Evolutionary conservation across 2,329 filamentous ascomycete genomes (phyloP).

Genomic region (Colletotrichum neosansevieriae): DNA sequence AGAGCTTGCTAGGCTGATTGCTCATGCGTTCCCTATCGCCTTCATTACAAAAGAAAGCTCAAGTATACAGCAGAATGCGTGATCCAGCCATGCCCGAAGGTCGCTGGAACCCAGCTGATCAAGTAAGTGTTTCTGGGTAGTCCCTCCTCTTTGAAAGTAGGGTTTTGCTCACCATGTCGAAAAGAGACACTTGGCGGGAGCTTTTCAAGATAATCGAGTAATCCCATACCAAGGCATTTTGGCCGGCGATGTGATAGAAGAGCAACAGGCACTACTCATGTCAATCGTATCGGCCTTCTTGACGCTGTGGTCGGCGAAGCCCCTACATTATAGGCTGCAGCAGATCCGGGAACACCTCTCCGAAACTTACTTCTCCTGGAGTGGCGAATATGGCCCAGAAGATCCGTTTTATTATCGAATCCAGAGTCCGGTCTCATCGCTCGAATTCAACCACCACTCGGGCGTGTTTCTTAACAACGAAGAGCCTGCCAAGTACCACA

Average conservation of each 20-base stretch:
- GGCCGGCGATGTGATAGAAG: neutral
- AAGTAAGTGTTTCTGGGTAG: neutral
- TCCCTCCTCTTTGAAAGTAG: neutral
- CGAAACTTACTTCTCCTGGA: too few relatives aligned
- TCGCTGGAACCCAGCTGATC: neutral
- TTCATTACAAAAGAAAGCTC: neutral
- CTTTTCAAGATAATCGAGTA: neutral
- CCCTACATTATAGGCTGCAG: too few relatives aligned
- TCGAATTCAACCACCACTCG: too few relatives aligned
- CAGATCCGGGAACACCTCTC: too few relatives aligned
- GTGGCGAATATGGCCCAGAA: too few relatives aligned
- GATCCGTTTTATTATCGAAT: too few relatives aligned
- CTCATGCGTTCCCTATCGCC: neutral
- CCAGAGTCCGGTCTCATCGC: too few relatives aligned
- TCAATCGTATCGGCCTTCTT: too few relatives aligned
- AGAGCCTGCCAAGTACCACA: too few relatives aligned
- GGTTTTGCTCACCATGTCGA: neutral
- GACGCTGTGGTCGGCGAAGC: too few relatives aligned
- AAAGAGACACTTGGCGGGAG: conserved; percentile 2
- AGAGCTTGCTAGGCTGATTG: neutral
- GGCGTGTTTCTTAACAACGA: too few relatives aligned
- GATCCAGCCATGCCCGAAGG: conserved; percentile 1
- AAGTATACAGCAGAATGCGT: neutral
- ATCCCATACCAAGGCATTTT: neutral
- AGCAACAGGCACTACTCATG: neutral